A percentile compares a stretch with the other conserved stretches of the same genome.
Conservation (phyloP, 306 rosid species). For the Prunus dulcis region DNA sequence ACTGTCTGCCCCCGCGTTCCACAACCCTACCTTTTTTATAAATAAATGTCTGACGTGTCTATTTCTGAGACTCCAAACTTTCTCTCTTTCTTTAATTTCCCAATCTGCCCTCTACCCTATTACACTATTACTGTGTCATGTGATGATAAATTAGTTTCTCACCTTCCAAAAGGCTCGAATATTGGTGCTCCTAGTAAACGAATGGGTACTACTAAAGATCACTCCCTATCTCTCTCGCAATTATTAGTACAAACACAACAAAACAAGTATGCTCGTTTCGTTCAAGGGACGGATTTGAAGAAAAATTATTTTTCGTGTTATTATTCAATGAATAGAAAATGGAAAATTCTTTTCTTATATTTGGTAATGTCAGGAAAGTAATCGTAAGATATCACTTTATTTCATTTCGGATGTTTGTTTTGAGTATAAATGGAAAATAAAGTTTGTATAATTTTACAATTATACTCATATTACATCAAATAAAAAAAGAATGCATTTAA, state of each 20-base stretch:
- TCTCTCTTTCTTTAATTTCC: background rate
- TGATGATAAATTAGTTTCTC: background rate
- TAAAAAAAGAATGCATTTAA: too few relatives aligned
- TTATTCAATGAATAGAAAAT: accelerated
- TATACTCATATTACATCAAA: too few relatives aligned
- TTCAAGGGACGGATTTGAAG: accelerated
- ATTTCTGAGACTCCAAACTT: too few relatives aligned
- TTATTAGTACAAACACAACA: background rate
- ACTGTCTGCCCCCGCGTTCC: background rate
- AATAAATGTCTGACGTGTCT: too few relatives aligned
- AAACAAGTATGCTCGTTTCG: too few relatives aligned
- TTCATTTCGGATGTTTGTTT: too few relatives aligned
- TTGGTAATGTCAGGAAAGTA: too few relatives aligned
- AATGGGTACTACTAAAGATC: background rate
- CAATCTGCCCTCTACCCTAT: conserved; percentile 18
- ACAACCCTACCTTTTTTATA: background rate
- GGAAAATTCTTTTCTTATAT: accelerated
- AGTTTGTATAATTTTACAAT: too few relatives aligned
- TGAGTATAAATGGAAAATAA: too few relatives aligned
- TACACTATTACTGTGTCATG: background rate
- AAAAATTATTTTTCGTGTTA: accelerated
- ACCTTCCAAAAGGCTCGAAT: background rate
- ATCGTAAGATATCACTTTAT: accelerated
- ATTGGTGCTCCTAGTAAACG: background rate
- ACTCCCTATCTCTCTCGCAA: background rate